phyloP scores from a whole-genome alignment of 78 protist genomes.

The Planoprotostelium fungivorum region DNA sequence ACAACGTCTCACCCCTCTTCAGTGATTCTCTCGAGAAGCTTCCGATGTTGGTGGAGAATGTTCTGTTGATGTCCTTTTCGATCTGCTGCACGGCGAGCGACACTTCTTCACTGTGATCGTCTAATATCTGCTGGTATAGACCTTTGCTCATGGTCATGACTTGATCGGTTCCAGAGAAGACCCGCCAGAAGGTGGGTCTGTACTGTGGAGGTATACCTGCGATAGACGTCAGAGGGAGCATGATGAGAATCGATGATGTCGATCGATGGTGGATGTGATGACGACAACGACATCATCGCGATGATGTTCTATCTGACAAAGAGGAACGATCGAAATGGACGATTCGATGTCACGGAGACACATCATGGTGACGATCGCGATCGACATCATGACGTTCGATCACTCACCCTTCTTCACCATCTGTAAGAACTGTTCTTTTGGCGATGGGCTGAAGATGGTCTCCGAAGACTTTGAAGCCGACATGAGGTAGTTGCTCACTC shows the following conservation, averaged over 20 bases:
- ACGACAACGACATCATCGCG: too few species aligned
- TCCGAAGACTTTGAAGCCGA: not conserved
- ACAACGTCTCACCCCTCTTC: not conserved
- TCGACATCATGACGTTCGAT: not conserved
- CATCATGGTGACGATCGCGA: too few species aligned
- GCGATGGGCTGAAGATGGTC: not conserved
- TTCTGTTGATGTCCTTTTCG: slow-evolving; percentile 52
- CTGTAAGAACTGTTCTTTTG: not conserved
- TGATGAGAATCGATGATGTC: too few species aligned
- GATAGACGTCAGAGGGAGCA: too few species aligned
- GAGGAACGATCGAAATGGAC: too few species aligned
- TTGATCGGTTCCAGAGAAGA: not conserved
- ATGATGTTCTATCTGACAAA: too few species aligned
- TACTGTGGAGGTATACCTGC: not conserved
- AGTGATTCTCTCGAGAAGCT: not conserved
- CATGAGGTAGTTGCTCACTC: not conserved
- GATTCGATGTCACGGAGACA: too few species aligned
- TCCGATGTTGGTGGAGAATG: slow-evolving; percentile 13
- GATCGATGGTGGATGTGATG: too few species aligned
- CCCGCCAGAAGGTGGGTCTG: not conserved
- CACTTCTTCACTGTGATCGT: not conserved
- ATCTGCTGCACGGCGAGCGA: slow-evolving; percentile 18
- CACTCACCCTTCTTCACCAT: not conserved
- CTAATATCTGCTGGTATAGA: not conserved
- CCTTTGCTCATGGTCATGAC: not conserved